Evolutionary conservation across 495 filamentous ascomycete genomes (phyloP).

Genomic region (Ascobolus immersus): DNA sequence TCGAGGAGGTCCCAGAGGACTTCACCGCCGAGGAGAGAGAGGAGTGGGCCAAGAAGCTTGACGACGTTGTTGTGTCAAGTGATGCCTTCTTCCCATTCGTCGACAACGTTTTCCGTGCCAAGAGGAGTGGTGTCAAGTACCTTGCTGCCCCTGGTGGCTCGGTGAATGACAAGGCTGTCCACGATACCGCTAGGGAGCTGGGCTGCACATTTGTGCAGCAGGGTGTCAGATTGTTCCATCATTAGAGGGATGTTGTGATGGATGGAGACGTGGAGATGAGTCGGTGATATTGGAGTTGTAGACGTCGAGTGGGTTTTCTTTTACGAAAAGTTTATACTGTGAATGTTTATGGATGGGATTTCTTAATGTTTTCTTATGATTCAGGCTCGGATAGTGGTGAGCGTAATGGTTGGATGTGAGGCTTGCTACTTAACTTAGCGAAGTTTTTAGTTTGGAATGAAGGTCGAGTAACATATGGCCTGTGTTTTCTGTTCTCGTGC

Average conservation of each 20-base stretch:
- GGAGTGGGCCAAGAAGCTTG: slow-evolving; percentile 55
- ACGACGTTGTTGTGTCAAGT: slow-evolving; percentile 61
- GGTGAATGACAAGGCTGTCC: slow-evolving; percentile 72
- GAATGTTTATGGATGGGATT: too few species aligned
- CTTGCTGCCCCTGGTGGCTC: slow-evolving; percentile 80
- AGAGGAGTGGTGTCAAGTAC: slow-evolving; percentile 76
- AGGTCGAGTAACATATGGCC: too few species aligned
- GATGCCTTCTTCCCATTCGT: slow-evolving; percentile 98
- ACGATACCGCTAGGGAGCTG: slow-evolving; percentile 77
- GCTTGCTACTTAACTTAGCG: too few species aligned
- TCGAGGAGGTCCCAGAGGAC: slow-evolving; percentile 64
- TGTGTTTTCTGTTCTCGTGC: too few species aligned
- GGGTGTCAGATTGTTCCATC: slow-evolving; percentile 67
- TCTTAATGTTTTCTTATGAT: too few species aligned
- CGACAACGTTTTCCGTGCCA: slow-evolving; percentile 84
- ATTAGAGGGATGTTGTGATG: slow-evolving; percentile 24
- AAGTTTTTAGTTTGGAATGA: too few species aligned
- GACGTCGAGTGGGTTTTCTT: too few species aligned
- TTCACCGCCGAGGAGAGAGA: slow-evolving; percentile 68
- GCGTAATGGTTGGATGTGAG: too few species aligned
- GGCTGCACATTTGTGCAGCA: slow-evolving; percentile 83
- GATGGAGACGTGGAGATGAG: background rate
- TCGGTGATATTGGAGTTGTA: background rate
- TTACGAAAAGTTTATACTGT: too few species aligned
- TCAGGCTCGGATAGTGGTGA: too few species aligned